Evolutionary conservation across 2,329 filamentous ascomycete genomes (phyloP), one percentile per base, ranked within the genome.

Genomic region (Byssothecium circinans): DNA sequence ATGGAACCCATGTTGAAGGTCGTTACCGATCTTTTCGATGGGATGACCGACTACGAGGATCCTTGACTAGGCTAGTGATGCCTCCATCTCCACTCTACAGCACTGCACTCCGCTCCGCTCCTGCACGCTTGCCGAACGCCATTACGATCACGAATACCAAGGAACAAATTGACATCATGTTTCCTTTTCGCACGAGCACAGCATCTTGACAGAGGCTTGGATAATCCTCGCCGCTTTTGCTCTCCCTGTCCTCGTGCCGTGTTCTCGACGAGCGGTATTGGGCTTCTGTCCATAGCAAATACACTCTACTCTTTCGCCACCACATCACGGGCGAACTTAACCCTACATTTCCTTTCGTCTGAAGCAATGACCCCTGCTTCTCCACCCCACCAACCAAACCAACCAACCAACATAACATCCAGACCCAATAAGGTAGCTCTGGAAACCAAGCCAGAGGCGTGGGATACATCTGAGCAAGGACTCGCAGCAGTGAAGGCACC

Each of bases 1-100:
- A 64, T 74, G 41, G 74, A 71, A 41, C 69, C 72, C 2, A 77
- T 77, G 74, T 57, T 77, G 49, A 73, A 74, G 58, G 74, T 77
- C 10, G 74, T 77, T 17, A 72, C 73, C 43, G 68, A 71, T 51
- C 65, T 77, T 12, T 77, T 77, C 53, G 65, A 75, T 46, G 74
- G 72, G 25, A 58, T 64, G 44, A 68, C 72, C 49, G 74, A 77
- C 57, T 77, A 75, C 49, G 68, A 73, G 42, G 72, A 75, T 53
- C 67, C 70, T 33, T 74, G 62, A 68, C 42, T 12, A 32, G 14
- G 29, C 32, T 17, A 47, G 23, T 29, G 20, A 35, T 42, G 23
- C 41, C 12, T 20, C 35, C 48, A 33, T 60, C 50, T 55, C 52
- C 50, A 54, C 49, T 53, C 15, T 33, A 41, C 40, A 40, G 38